Evolutionary conservation across 148 eudicot genomes (phyloP), one percentile per base, ranked within the genome.

Genomic region (Cornus suecica): DNA sequence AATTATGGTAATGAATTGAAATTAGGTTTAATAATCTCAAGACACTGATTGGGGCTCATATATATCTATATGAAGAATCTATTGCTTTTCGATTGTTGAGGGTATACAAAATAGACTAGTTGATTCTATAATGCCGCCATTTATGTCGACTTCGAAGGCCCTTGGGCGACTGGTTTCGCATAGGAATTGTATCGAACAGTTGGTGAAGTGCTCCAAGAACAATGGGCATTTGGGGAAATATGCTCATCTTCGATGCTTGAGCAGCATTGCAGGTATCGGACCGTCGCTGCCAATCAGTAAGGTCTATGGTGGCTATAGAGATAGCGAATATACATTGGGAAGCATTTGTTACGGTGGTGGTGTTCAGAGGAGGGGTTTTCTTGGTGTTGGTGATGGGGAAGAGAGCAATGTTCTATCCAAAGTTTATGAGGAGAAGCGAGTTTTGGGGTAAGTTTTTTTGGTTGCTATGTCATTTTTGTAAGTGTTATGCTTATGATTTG

Each of bases 331-430:
- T 26, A 70, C 18, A n/a, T 1, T 67, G 3, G 77, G 77, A 14
- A 28, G 65, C 14, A 52, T 24, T 65, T 71, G 16, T 65, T 29
- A 24, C 23, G 32, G 23, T 74, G 52, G 52, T 69, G 42, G 61
- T 29, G 32, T 85, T 74, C 98, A 92, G 67, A 86, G 65, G 74
- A 87, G 98, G 73, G 72, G 86, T 64, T 94, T 94, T 82, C 87
- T 94, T 73, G 97, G 98, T 64, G 84, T 89, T 31, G 92, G 95
- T 23, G 98, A 94, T 83, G 98, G 97, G 56, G 97, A 90, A 52
- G 91, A 90, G 80, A 93, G 97, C 45, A 84, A 71, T 74, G 81
- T 79, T 70, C 68, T 94, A 13, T 78, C 98, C 62, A 92, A 89
- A 77, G 77, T 89, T 56, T 84, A 94, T 34, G 95, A 92, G 76